Base-by-base conservation (phyloP, 2,329 filamentous ascomycete species). In the Talaromyces sp. region DNA sequence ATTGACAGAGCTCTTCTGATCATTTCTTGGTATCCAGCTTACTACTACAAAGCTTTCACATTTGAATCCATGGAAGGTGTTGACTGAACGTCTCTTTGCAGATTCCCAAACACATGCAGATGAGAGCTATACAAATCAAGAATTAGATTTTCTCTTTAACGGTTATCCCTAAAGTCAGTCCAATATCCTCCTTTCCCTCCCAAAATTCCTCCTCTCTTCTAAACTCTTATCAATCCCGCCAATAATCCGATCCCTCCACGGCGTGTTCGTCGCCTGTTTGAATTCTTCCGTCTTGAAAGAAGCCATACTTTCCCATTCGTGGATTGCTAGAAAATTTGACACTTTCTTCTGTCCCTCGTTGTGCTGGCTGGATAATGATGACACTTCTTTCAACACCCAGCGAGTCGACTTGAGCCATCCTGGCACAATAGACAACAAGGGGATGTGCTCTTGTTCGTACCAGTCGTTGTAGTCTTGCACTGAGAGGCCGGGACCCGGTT, bases 321-420 rank as follows among this genome's bases (percentile, higher is more conserved):
- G 60, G 15, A 62, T 43, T 2, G 60, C 22, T 15, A 62, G 31
- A 35, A 41, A 39, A 22, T 54, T 4, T 1, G 35, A 54, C 6
- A 62, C 0, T 25, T 13, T 22, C 8, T 43, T 41, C 8, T 31
- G 27, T 6, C 4, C 22, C 3, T 33, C 25, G 43, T 54, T 13
- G 9, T 3, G 45, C 19, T 10, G 15, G 3, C 8, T 39, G 10
- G 7, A 43, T 17, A 17, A 25, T 35, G 27, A 37, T 37, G 35
- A 37, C 11, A 3, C 47, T 17, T 41, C 11, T 54, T 15, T 52
- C 47, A 62, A 17, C 3, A 33, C 39, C 60, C 60, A 62, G 2
- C 60, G 60, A 35, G 47, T 54, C 15, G 60, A 62, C 37, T 62
- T 62, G 47, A 62, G 60, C 47, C 60, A 54, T 15, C 60, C 60